Base-by-base conservation (phyloP, 2,329 filamentous ascomycete genomes). In the Colletotrichum salicis region DNA sequence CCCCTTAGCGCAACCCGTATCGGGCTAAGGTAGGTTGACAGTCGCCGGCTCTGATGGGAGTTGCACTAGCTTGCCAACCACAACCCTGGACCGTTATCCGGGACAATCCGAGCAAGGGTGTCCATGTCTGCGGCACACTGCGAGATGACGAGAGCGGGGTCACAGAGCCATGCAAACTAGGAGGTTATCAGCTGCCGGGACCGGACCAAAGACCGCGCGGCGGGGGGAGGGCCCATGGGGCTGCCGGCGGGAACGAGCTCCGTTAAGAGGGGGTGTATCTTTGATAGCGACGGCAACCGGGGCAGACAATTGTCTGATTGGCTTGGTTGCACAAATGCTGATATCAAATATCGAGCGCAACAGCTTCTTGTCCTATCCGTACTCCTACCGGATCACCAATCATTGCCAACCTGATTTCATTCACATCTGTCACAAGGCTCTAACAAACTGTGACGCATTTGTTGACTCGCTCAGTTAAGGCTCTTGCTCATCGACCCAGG, bases 131-230 rank as follows among this genome's bases (percentile, higher is more conserved):
- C 37, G n/a, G 29, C 63, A 29, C 12, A 8, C n/a, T 48, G 52
- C 19, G 37, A 65, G n/a, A 48, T 59, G 31, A 60, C 15, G 64
- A 55, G 29, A 45, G 55, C 55, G 64, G 56, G 55, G 2, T 60
- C 41, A 15, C 3, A 4, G 41, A 48, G 19, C 41, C 4, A 45
- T 15, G 3, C 19, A 48, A 19, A 41, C 37, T 41, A 41, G 64
- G 7, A 12, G 10, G 41, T 60, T 66, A 66, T 66, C 64, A 66
- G 56, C 54, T 60, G 45, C 55, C 55, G 55, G 56, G 55, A 59
- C 64, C 64, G 64, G 64, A 66, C 41, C 64, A 52, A n/a, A 45
- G 64, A 66, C 55, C 54, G 55, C 64, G 13, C 31, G 51, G 54
- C 3, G 52, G 62, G 62, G 13, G 35, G 19, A 7, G 15, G 12